Percentiles rank a stretch among this genome's conserved stretches.
phyloP scores from a whole-genome alignment of 495 filamentous ascomycete genomes.

The Chaetomidium leptoderma region DNA sequence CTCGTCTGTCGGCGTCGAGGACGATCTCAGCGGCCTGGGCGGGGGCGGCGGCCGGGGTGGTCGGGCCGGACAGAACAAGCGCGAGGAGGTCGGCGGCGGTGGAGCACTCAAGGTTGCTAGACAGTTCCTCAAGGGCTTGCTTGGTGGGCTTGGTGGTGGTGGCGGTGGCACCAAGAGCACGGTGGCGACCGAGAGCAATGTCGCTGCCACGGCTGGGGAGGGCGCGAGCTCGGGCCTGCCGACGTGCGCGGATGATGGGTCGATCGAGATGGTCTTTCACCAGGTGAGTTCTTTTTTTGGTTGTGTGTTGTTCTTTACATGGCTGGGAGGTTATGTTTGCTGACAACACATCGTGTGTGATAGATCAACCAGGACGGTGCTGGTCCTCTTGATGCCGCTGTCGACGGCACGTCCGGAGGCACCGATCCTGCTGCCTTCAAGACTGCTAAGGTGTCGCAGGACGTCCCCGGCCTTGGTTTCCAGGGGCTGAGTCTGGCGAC shows the following conservation, averaged over 20 bases:
- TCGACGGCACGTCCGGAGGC: slow-evolving; percentile 55
- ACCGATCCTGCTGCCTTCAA: slow-evolving; percentile 51
- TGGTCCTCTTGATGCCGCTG: slow-evolving; percentile 43
- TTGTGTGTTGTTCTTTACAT: too few relatives aligned
- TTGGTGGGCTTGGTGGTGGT: slow-evolving; percentile 18
- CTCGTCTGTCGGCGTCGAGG: slow-evolving; percentile 34
- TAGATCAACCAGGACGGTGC: slow-evolving; percentile 53
- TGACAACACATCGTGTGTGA: slow-evolving; percentile 23
- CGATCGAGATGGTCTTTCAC: slow-evolving; percentile 49
- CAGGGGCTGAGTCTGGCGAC: slow-evolving; percentile 47
- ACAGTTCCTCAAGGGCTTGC: slow-evolving; percentile 19
- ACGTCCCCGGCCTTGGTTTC: slow-evolving; percentile 53
- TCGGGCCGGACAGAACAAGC: slow-evolving; percentile 1
- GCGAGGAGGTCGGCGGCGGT: not conserved
- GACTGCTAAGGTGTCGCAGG: slow-evolving; percentile 50
- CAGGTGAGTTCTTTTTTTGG: slow-evolving; percentile 16
- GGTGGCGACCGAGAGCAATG: slow-evolving; percentile 38
- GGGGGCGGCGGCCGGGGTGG: not conserved
- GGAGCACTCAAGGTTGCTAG: not conserved
- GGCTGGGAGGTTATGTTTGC: not conserved
- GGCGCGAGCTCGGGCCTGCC: slow-evolving; percentile 47
- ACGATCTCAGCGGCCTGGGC: slow-evolving; percentile 19
- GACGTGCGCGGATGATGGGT: slow-evolving; percentile 51
- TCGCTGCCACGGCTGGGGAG: slow-evolving; percentile 41
- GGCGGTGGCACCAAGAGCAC: slow-evolving; percentile 28